Conservation (phyloP, 257 asterid species). For the Paulownia fortunei region DNA sequence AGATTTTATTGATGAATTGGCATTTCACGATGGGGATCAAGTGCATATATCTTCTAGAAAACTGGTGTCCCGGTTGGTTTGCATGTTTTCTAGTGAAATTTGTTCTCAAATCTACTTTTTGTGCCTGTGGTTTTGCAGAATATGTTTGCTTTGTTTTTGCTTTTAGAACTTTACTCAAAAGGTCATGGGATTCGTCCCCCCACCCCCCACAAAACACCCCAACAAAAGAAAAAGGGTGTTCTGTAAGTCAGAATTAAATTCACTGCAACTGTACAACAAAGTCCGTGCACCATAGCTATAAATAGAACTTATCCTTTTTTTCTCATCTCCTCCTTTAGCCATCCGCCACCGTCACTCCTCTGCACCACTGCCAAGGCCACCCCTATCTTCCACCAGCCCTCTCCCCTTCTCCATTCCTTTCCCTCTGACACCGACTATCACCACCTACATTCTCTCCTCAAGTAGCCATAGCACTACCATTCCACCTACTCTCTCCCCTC, state of each 20-base stretch:
- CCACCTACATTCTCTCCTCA: background rate
- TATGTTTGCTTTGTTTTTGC: background rate
- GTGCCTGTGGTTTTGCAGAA: background rate
- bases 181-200: too few relatives aligned
- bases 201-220: too few relatives aligned
- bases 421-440: background rate
- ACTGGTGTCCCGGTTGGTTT: background rate
- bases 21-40: background rate
- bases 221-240: too few relatives aligned
- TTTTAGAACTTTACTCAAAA: background rate
- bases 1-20: background rate
- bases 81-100: background rate
- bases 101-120: background rate
- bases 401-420: constrained; percentile 1
- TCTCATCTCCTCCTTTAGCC: background rate
- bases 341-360: background rate
- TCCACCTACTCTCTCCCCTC: too few relatives aligned
- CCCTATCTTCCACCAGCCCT: background rate
- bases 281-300: background rate
- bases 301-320: background rate
- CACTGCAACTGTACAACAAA: constrained; percentile 1
- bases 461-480: constrained; percentile 8
- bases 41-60: constrained; percentile 2
- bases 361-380: background rate
- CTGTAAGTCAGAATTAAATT: background rate